Conservation (phyloP, 1,284 basidiomycete species). For the Cryptococcus hybrid region DNA sequence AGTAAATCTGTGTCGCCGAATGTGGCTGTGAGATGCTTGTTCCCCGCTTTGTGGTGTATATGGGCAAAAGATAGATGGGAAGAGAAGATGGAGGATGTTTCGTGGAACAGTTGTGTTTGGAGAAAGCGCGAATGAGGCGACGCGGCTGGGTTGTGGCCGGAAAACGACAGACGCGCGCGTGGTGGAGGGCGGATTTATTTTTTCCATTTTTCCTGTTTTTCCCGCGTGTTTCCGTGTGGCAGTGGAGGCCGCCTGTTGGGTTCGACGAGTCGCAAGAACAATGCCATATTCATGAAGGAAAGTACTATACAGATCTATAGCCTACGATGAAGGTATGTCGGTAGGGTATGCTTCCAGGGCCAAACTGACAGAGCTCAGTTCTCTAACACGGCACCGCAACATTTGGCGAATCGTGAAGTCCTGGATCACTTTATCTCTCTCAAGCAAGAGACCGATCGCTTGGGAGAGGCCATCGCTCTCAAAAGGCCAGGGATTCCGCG, state of each 20-base stretch:
- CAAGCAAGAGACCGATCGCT: conserved; percentile 62
- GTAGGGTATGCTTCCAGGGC: not conserved
- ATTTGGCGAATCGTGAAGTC: conserved; percentile 85
- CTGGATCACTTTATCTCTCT: conserved; percentile 72
- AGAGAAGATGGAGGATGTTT: not conserved
- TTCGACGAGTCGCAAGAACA: too few relatives aligned
- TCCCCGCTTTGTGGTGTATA: not conserved
- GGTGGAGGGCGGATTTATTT: conserved; percentile 11
- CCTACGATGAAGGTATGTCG: conserved; percentile 4
- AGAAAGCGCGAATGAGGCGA: not conserved
- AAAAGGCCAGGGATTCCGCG: conserved; percentile 14
- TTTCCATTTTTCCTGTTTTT: not conserved
- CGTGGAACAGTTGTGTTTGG: not conserved
- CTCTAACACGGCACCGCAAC: conserved; percentile 69
- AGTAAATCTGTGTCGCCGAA: too few relatives aligned
- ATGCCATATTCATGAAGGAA: too few relatives aligned
- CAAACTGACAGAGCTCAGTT: conserved; percentile 55
- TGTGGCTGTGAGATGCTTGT: too few relatives aligned
- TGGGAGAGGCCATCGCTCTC: conserved; percentile 61
- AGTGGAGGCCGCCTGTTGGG: not conserved
- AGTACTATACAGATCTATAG: not conserved
- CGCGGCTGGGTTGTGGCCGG: too few relatives aligned
- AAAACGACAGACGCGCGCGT: conserved; percentile 3
- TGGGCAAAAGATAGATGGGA: not conserved
- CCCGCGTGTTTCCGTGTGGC: not conserved